Evolutionary conservation across 768 basidiomycete species (phyloP), one percentile per base, ranked within the genome.

Genomic region (Sistotremastrum niveocremeum): DNA sequence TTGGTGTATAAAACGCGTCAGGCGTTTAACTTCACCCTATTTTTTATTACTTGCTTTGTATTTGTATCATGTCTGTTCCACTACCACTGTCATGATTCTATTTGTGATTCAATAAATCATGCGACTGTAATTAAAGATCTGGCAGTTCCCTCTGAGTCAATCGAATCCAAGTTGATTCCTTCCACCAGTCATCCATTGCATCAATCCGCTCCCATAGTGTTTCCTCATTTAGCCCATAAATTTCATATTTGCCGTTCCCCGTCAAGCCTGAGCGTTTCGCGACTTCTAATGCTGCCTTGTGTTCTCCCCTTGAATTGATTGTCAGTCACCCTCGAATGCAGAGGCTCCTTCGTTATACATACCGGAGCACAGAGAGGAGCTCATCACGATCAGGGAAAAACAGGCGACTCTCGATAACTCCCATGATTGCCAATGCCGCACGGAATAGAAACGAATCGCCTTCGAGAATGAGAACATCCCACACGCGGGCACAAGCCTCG

Each of bases 381-480:
- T 88, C 87, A 45, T 69, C 73, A 47, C 75, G 69, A 48, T 91
- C 86, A 0, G 90, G 90, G 59, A 90, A 93, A 64, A 93, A 93
- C 31, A 94, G 63, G 2, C 90, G 75, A 4, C 85, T 74, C 59
- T 94, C 89, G 5, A 93, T 67, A 7, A 89, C 78, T 1, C 81
- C 83, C 4, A 94, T 68, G 8, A 93, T 74, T 1, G 76, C 87
- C n/a, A 94, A 71, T 0, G 85, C 76, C 7, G 79, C 80, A 29
- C 89, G 84, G 60, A 85, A 93, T 30, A 90, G 62, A 62, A 94
- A 93, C 1, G 90, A 74, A 56, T 94, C 90, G 6, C 90, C 90
- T 60, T 94, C 90, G 5, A 94, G 71, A 12, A 91, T 54, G 8
- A 91, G 52, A 34, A 91, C 81, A 56, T 94, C 90, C 84, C 90